Evolutionary conservation across 352 stramenopile genomes (phyloP).

Genomic region (Pythium insidiosum): DNA sequence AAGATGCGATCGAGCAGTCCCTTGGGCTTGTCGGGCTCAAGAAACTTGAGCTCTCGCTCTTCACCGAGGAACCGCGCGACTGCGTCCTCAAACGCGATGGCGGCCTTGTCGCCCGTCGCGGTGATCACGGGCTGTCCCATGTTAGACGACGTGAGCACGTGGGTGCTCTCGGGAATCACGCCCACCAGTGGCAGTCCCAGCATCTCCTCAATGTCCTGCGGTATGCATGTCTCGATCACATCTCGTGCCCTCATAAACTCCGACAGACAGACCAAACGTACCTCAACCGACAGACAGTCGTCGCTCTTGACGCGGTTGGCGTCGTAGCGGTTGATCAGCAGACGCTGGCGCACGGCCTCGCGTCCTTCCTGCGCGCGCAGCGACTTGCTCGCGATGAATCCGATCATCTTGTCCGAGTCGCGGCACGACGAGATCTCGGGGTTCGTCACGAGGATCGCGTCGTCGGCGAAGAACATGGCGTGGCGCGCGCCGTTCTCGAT

Average conservation of each 20-base stretch:
- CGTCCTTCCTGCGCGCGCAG: constrained; percentile 74
- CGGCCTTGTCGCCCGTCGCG: constrained; percentile 55
- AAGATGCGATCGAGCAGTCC: constrained; percentile 73
- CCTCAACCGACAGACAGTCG: constrained; percentile 84
- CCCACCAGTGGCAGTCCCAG: constrained; percentile 85
- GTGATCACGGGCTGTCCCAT: constrained; percentile 90
- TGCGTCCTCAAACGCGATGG: constrained; percentile 82
- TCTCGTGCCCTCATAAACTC: neutral
- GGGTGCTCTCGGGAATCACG: constrained; percentile 86
- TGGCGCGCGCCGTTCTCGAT: constrained; percentile 88
- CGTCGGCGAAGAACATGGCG: constrained; percentile 91
- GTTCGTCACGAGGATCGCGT: constrained; percentile 93
- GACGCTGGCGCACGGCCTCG: constrained; percentile 62
- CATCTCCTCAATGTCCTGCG: constrained; percentile 91
- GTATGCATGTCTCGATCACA: too few species aligned
- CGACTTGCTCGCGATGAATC: constrained; percentile 89
- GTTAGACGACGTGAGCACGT: constrained; percentile 91
- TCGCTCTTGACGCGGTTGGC: constrained; percentile 83
- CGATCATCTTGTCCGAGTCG: constrained; percentile 95
- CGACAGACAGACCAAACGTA: constrained; percentile 10
- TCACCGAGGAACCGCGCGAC: constrained; percentile 88
- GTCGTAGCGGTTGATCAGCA: constrained; percentile 92
- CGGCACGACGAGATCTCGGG: constrained; percentile 89
- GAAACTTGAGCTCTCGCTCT: constrained; percentile 79
- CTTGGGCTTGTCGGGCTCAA: constrained; percentile 78